These are phyloP conservation scores for Babesia ovata DNA, from an alignment of 169 alveolate genomes.

Conservation along the genomic window DNA sequence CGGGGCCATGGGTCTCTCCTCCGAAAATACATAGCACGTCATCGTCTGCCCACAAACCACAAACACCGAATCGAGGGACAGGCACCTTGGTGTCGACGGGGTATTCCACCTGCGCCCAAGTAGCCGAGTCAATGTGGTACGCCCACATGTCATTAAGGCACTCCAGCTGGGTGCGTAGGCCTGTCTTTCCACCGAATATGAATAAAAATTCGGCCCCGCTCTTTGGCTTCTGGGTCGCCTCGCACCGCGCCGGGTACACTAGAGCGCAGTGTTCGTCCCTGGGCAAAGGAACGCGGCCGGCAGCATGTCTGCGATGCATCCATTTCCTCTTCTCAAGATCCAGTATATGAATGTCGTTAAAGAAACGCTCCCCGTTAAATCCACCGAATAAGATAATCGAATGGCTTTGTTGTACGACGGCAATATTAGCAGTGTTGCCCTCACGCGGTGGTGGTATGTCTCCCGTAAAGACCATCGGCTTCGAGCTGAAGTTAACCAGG, in stretches of 20 bases:
- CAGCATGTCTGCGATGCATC: conserved; percentile 54
- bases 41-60: conserved; percentile 86
- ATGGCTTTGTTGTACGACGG: conserved; percentile 74
- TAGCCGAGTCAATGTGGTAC: conserved; percentile 72
- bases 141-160: conserved; percentile 88
- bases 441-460: conserved; percentile 83
- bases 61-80: conserved; percentile 86
- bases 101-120: conserved; percentile 84
- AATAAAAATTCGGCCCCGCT: conserved; percentile 77
- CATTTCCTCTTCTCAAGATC: conserved; percentile 83
- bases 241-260: conserved; percentile 85
- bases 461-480: conserved; percentile 79
- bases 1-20: conserved; percentile 80
- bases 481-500: conserved; percentile 80
- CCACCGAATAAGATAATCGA: conserved; percentile 85
- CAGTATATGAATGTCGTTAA: conserved; percentile 81
- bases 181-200: conserved; percentile 84
- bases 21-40: conserved; percentile 84
- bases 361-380: conserved; percentile 76
- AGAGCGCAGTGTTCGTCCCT: conserved; percentile 85
- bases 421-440: conserved; percentile 83
- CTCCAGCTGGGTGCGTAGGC: conserved; percentile 52
- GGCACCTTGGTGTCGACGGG: conserved; percentile 79
- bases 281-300: conserved; percentile 82
- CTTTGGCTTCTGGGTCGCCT: conserved; percentile 70